These are phyloP conservation scores for Meira nashicola DNA, from an alignment of 1,284 basidiomycete genomes.

Conservation along the genomic window DNA sequence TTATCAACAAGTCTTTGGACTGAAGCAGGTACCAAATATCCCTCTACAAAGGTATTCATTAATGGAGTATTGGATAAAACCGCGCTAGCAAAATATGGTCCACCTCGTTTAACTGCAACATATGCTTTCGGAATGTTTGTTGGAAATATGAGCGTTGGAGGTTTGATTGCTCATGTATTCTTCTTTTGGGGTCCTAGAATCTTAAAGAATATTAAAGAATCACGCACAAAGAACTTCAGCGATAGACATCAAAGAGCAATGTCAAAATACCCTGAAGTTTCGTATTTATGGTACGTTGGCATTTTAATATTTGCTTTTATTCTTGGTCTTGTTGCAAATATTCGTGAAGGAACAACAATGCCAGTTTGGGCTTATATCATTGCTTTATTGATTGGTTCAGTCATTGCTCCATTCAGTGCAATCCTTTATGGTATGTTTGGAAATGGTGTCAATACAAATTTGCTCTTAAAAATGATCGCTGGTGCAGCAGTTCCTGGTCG, in stretches of 20 bases:
- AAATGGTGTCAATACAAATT: constrained; percentile 27
- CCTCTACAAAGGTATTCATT: too few species aligned
- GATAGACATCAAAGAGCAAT: too few species aligned
- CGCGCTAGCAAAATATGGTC: too few species aligned
- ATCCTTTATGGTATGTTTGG: constrained; percentile 27
- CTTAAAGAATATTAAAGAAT: too few species aligned
- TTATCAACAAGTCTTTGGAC: constrained; percentile 27
- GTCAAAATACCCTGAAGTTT: too few species aligned
- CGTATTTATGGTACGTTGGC: neutral
- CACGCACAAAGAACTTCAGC: too few species aligned
- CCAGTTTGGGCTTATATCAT: constrained; percentile 31
- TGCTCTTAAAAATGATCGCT: constrained; percentile 31
- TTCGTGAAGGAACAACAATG: constrained; percentile 30
- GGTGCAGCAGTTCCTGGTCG: constrained; percentile 27
- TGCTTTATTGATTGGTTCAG: constrained; percentile 20
- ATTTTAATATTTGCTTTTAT: constrained; percentile 26
- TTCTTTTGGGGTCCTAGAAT: constrained; percentile 56
- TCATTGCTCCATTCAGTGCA: constrained; percentile 25
- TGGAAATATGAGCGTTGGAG: constrained; percentile 55
- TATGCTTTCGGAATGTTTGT: constrained; percentile 62
- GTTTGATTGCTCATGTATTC: constrained; percentile 60
- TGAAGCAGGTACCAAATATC: constrained; percentile 42
- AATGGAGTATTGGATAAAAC: constrained; percentile 26
- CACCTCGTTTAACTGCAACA: constrained; percentile 53
- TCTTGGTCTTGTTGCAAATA: constrained; percentile 20